A percentile compares a stretch with the other conserved stretches of the same genome.
These are phyloP conservation scores for Triticum urartu DNA, from an alignment of 176 grass and related monocot species.

Conservation along the genomic window DNA sequence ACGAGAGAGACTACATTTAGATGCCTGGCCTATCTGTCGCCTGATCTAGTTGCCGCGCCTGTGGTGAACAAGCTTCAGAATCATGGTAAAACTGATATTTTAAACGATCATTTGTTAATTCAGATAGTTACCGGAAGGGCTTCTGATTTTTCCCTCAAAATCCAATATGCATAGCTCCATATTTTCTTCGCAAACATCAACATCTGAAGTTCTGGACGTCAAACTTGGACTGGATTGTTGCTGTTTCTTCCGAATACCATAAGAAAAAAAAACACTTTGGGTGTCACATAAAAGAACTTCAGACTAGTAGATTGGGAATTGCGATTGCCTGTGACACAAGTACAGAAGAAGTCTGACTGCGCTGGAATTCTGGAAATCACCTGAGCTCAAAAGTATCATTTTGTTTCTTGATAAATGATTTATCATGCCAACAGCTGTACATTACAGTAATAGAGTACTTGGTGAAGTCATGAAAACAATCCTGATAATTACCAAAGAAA, in stretches of 20 bases:
- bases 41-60: background rate
- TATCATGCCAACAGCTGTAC: background rate
- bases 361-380: background rate
- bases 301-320: background rate
- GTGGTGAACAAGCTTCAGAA: background rate
- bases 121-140: too few relatives aligned
- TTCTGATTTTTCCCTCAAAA: too few relatives aligned
- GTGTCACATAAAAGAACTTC: slow-evolving; percentile 2
- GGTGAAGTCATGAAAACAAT: background rate
- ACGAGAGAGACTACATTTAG: slow-evolving; percentile 15
- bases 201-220: too few relatives aligned
- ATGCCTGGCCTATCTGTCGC: background rate
- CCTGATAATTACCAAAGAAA: slow-evolving; percentile 8
- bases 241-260: too few relatives aligned
- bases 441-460: background rate
- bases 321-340: background rate
- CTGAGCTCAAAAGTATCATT: background rate
- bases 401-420: background rate
- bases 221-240: too few relatives aligned
- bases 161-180: too few relatives aligned
- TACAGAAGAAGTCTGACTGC: background rate
- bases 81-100: background rate
- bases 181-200: too few relatives aligned
- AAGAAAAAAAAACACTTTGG: background rate
- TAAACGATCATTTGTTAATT: too few relatives aligned